Percentiles rank a stretch among this genome's conserved stretches.
phyloP scores from a whole-genome alignment of 441 rosid genomes.

The Pelargonium fulgidum region DNA sequence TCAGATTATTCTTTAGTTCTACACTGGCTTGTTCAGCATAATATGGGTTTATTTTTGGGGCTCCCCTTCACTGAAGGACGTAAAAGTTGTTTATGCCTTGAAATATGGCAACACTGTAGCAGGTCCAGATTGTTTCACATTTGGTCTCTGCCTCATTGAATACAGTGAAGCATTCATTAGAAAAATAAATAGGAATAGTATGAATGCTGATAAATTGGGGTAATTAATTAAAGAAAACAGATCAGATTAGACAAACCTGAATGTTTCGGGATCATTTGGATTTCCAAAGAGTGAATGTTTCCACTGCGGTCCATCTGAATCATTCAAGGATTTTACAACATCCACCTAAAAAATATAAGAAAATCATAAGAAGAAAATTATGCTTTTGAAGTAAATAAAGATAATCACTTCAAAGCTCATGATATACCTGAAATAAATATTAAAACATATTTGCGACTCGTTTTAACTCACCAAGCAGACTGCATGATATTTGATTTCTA shows the following conservation, averaged over 20 bases:
- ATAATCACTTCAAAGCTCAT: background rate
- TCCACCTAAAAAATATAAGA: slow-evolving; percentile 51
- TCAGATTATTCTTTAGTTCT: no score
- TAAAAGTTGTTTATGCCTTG: no score
- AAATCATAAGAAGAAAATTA: slow-evolving; percentile 20
- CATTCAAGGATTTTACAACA: slow-evolving; percentile 77
- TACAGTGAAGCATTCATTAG: no score
- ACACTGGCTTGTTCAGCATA: no score
- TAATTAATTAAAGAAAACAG: background rate
- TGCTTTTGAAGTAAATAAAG: background rate
- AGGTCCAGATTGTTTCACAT: no score
- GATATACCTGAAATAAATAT: background rate
- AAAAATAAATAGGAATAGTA: background rate
- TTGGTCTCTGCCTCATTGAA: no score
- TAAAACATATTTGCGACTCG: background rate
- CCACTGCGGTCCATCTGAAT: slow-evolving; percentile 85
- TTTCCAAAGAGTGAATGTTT: slow-evolving; percentile 89
- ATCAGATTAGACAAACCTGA: slow-evolving; percentile 49
- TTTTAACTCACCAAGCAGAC: slow-evolving; percentile 9
- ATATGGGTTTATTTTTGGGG: no score
- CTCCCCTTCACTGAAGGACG: no score
- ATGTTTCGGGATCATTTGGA: slow-evolving; percentile 89
- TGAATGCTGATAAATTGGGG: background rate
- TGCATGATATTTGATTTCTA: background rate
- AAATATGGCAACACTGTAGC: no score